A percentile compares a stretch with the other conserved stretches of the same genome.
These are phyloP conservation scores for Patellifolia procumbens DNA, from an alignment of 179 eudicot genomes.

Conservation along the genomic window DNA sequence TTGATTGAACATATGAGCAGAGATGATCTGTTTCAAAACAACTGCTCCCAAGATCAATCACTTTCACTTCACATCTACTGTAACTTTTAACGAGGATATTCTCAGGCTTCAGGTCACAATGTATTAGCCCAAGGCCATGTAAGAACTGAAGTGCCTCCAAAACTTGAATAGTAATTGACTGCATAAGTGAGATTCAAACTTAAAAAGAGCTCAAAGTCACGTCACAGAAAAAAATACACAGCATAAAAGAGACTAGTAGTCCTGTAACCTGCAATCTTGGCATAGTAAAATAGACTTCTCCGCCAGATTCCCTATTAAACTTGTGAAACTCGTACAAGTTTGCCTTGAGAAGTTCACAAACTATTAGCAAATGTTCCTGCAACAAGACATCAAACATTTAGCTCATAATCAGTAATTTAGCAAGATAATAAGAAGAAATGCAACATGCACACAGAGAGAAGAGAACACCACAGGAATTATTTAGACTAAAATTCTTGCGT, in stretches of 20 bases:
- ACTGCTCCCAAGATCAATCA: slow-evolving; percentile 99
- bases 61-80: slow-evolving; percentile 96
- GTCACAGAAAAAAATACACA: background rate
- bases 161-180: slow-evolving; percentile 93
- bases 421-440: background rate
- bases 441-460: background rate
- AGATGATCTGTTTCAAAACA: slow-evolving; percentile 99
- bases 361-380: slow-evolving; percentile 98
- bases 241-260: slow-evolving; percentile 11
- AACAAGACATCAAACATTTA: slow-evolving; percentile 15
- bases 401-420: background rate
- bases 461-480: background rate
- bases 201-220: slow-evolving; percentile 14
- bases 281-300: slow-evolving; percentile 99
- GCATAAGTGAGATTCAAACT: slow-evolving; percentile 32
- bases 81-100: slow-evolving; percentile 95
- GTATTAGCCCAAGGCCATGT: slow-evolving; percentile 92
- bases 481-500: background rate
- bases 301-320: slow-evolving; percentile 97
- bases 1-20: slow-evolving; percentile 95
- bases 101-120: slow-evolving; percentile 99
- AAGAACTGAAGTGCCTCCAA: slow-evolving; percentile 89
- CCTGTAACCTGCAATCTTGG: slow-evolving; percentile 92
- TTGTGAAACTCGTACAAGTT: slow-evolving; percentile 96
- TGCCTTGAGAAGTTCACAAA: slow-evolving; percentile 98